Evolutionary conservation across 768 basidiomycete genomes (phyloP).

Genomic region (Auriscalpium vulgare): DNA sequence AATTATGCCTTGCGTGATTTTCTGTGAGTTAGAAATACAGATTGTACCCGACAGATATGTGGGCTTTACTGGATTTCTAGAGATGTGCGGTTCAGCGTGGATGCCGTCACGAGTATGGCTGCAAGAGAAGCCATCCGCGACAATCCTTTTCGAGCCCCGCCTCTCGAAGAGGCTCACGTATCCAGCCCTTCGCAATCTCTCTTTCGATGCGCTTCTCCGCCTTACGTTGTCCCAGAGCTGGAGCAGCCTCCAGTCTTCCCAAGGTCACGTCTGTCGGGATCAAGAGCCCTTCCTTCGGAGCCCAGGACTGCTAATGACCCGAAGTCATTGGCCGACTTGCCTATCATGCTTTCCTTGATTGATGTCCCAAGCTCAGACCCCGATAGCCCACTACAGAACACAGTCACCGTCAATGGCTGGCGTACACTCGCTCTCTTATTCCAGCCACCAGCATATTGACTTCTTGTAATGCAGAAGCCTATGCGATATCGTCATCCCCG

Average conservation of each 20-base stretch:
- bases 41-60: no score
- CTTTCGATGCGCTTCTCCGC: not conserved
- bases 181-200: not conserved
- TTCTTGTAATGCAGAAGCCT: not conserved
- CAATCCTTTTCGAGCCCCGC: not conserved
- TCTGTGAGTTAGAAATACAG: no score
- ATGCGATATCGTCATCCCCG: not conserved
- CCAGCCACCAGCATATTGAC: not conserved
- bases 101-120: no score
- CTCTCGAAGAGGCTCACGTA: not conserved
- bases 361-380: not conserved
- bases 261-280: not conserved
- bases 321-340: no score
- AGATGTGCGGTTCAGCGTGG: no score
- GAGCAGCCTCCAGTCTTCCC: not conserved
- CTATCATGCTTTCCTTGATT: not conserved
- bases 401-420: conserved; percentile 1
- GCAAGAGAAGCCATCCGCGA: not conserved
- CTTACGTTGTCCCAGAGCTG: not conserved
- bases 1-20: no score
- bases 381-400: not conserved
- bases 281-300: no score
- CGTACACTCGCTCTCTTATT: not conserved
- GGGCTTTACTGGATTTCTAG: no score
- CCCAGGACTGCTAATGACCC: no score